phyloP scores from a whole-genome alignment of 1,284 basidiomycete genomes.

The Baeospora myosura region DNA sequence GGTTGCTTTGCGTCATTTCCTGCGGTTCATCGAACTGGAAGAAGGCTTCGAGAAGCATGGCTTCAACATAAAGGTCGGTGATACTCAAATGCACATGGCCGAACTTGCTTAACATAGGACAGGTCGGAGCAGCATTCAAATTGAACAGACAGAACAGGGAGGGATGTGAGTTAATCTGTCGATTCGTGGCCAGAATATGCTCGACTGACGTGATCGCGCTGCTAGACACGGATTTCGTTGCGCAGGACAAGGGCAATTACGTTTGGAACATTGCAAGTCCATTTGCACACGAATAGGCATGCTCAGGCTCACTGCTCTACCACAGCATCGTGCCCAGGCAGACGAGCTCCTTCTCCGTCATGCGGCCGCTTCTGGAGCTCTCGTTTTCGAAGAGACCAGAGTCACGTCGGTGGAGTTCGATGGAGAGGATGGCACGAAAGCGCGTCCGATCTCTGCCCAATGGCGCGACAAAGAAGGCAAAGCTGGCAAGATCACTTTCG shows the following conservation, averaged over 20 bases:
- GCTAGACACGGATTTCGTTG: conserved; percentile 60
- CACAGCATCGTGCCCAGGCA: conserved; percentile 15
- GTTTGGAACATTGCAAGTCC: conserved; percentile 59
- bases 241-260: conserved; percentile 46
- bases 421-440: conserved; percentile 26
- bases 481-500: conserved; percentile 48
- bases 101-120: conserved; percentile 8
- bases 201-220: conserved; percentile 5
- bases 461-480: conserved; percentile 29
- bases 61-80: conserved; percentile 45
- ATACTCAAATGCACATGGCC: background rate
- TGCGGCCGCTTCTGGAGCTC: conserved; percentile 45
- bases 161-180: conserved; percentile 44
- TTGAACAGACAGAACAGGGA: conserved; percentile 59
- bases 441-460: conserved; percentile 44
- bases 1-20: conserved; percentile 52
- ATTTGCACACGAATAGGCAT: background rate
- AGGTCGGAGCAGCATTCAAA: conserved; percentile 60
- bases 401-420: conserved; percentile 44
- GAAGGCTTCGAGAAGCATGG: conserved; percentile 42
- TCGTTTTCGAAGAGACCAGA: conserved; percentile 48
- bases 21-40: conserved; percentile 54
- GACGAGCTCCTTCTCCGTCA: conserved; percentile 57
- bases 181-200: conserved; percentile 1
- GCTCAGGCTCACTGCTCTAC: background rate